Percentiles rank a stretch among this genome's conserved stretches.
phyloP scores from a whole-genome alignment of 768 basidiomycete species.

The Boletus coccyginus region DNA sequence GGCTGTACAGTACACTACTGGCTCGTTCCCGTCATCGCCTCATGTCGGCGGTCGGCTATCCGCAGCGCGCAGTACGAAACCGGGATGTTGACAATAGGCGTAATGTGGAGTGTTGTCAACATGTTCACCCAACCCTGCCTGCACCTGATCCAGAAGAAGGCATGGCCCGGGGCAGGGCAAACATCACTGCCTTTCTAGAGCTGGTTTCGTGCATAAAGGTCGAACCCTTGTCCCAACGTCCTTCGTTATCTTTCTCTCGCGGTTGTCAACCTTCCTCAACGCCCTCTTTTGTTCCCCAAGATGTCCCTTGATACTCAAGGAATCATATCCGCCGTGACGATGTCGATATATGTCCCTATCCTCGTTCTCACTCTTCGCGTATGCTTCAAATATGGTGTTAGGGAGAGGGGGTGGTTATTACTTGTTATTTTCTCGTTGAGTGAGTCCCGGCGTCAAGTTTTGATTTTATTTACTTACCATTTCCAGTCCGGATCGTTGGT shows the following conservation, averaged over 20 bases:
- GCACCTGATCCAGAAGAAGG: slow-evolving; percentile 1
- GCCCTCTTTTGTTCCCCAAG: slow-evolving; percentile 1
- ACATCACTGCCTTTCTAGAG: slow-evolving; percentile 19
- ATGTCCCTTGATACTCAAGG: slow-evolving; percentile 42
- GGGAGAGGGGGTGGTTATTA: slow-evolving; percentile 66
- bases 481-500: slow-evolving; percentile 54
- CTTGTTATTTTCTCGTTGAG: slow-evolving; percentile 59
- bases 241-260: slow-evolving; percentile 1
- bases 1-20: background rate
- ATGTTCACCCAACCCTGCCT: slow-evolving; percentile 10
- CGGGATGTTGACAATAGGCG: background rate
- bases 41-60: background rate
- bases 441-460: slow-evolving; percentile 29
- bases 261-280: background rate
- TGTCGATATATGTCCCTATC: slow-evolving; percentile 61
- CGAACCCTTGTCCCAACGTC: background rate
- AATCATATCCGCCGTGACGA: slow-evolving; percentile 56
- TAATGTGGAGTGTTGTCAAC: no score
- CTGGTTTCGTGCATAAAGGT: slow-evolving; percentile 21
- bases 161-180: background rate
- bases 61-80: background rate
- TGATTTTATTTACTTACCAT: slow-evolving; percentile 2
- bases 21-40: background rate
- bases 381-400: slow-evolving; percentile 52
- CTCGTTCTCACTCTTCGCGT: slow-evolving; percentile 44